Evolutionary conservation across 352 stramenopile species (phyloP), one percentile per base, ranked within the genome.

Genomic region (Globisporangium emineosum): DNA sequence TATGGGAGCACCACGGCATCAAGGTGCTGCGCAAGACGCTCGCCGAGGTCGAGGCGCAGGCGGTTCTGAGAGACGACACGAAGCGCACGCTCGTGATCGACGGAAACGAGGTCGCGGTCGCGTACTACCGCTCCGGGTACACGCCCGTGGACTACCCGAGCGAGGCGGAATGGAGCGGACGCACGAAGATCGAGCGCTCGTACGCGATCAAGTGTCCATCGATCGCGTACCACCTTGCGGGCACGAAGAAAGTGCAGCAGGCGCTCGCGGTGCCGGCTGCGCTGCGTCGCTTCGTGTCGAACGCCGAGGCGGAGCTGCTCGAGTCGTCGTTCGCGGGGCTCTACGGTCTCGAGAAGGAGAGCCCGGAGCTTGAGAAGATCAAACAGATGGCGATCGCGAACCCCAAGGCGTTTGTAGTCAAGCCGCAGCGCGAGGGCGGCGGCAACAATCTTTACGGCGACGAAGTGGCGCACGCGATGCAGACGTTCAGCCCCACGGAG

Each of bases 241-340:
- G 97, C 54, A 98, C 95, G 21, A 99, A 99, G 79, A 99, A 99
- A 72, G 93, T 99, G 30, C 97, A 99, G 76, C 97, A 99, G 70
- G 92, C 94, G 64, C 78, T 99, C 37, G 93, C 94, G 13, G 73
- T 84, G 13, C 79, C 82, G 0, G 76, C 81, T 0, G 79, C 90
- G 4, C 65, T 99, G 57, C 92, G 98, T 68, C 78, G 78, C 27
- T 98, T 99, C 64, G 79, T 98, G 73, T 78, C 67, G 0, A 72
- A 94, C 1, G 68, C 81, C 10, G 83, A 94, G 67, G 73, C 77
- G 30, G 54, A 62, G 61, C 57, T 80, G 23, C 78, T 99, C 50
- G 87, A 98, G 54, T 80, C 72, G 3, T 97, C 85, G 13, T 99
- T 99, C 75, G 96, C 97, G 13, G 96, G 96, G 7, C 76, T 99